Conservation (phyloP, 352 stramenopile species). For the Pythium chondricola region DNA sequence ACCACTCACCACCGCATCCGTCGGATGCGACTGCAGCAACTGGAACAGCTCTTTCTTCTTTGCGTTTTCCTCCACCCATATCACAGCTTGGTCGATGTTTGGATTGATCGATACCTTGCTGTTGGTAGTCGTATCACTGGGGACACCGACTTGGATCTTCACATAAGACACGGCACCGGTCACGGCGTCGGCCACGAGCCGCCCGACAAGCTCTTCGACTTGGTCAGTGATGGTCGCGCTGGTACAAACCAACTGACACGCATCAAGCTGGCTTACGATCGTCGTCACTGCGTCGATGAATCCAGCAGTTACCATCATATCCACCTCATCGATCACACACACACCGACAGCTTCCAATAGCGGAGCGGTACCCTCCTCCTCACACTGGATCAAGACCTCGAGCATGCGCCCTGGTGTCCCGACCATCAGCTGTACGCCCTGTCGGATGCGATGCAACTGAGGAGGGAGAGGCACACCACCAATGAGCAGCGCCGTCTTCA, state of each 20-base stretch:
- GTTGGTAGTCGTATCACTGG: background rate
- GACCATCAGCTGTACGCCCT: constrained; percentile 57
- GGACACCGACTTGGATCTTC: constrained; percentile 24
- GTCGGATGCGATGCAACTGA: constrained; percentile 53
- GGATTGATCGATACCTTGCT: constrained; percentile 19
- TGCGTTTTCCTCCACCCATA: constrained; percentile 44
- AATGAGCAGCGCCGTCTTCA: constrained; percentile 63
- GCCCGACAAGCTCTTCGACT: constrained; percentile 30
- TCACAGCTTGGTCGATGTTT: constrained; percentile 28
- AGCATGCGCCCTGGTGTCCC: constrained; percentile 60
- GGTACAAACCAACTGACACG: constrained; percentile 33
- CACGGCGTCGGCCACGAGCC: background rate
- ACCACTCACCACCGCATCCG: constrained; percentile 30
- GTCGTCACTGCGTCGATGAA: constrained; percentile 44
- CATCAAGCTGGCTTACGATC: constrained; percentile 32
- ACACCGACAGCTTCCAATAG: constrained; percentile 29
- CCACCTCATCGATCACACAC: constrained; percentile 71
- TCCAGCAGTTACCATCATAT: constrained; percentile 60
- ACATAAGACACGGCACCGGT: no score
- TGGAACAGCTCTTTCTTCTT: constrained; percentile 58
- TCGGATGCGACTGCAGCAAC: constrained; percentile 22
- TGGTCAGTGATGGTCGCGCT: constrained; percentile 49
- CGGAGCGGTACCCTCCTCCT: background rate
- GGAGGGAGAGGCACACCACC: constrained; percentile 57
- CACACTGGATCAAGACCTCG: constrained; percentile 26